phyloP scores from a whole-genome alignment of 2,329 filamentous ascomycete genomes.

The Botryotinia calthae region DNA sequence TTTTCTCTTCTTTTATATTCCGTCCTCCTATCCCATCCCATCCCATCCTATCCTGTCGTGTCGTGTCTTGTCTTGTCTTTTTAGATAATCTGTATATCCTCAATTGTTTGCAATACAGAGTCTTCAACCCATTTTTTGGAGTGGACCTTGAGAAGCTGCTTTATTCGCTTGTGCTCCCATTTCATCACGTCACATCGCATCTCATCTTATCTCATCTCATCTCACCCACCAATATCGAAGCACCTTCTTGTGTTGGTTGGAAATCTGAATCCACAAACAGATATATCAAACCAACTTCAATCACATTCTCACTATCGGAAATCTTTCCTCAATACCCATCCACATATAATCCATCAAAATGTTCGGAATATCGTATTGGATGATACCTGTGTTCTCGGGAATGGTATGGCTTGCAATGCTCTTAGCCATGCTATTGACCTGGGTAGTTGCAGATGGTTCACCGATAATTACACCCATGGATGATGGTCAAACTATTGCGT shows the following conservation, averaged over 20 bases:
- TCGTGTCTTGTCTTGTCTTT: neutral
- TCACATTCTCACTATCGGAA: neutral
- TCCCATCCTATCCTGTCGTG: no score
- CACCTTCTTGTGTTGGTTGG: neutral
- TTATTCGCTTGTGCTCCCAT: neutral
- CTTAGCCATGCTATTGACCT: slow-evolving; percentile 44
- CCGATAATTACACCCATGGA: slow-evolving; percentile 59
- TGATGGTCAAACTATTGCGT: slow-evolving; percentile 50
- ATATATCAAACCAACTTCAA: neutral
- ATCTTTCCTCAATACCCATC: neutral
- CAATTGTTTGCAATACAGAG: neutral
- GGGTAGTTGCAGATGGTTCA: slow-evolving; percentile 53
- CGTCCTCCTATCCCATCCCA: neutral
- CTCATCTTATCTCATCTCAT: neutral
- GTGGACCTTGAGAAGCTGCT: neutral
- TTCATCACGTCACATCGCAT: neutral
- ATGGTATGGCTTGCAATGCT: slow-evolving; percentile 32
- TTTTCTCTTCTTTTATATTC: neutral
- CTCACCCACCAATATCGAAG: neutral
- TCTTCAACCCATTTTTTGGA: neutral
- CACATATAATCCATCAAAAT: slow-evolving; percentile 3
- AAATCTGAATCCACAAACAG: neutral
- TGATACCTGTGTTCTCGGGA: slow-evolving; percentile 28
- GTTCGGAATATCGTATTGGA: slow-evolving; percentile 21
- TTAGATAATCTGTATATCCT: neutral